A percentile compares a stretch with the other conserved stretches of the same genome.
Evolutionary conservation across 2,329 filamentous ascomycete genomes (phyloP).

Genomic region (Microdochium bolleyi): DNA sequence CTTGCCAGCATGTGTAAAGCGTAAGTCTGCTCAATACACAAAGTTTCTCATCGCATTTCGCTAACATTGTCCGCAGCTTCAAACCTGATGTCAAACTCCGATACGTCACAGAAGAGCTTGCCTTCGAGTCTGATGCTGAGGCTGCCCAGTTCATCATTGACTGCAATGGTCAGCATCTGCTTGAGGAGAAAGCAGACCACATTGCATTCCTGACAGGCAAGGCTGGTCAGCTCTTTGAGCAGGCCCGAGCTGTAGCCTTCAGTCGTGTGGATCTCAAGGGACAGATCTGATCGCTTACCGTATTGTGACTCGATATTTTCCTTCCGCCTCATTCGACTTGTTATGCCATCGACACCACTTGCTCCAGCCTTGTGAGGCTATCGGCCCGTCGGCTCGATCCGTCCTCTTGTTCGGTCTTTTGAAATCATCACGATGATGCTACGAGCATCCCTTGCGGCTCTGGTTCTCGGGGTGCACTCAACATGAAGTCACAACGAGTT

Average conservation of each 20-base stretch:
- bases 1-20: constrained; percentile 89
- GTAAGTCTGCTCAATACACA: constrained; percentile 48
- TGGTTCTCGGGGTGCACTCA: no score
- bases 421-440: no score
- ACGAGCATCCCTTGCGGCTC: no score
- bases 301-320: constrained; percentile 3
- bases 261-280: constrained; percentile 92
- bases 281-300: constrained; percentile 60
- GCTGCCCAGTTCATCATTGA: constrained; percentile 87
- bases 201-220: constrained; percentile 70
- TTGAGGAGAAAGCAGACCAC: constrained; percentile 69
- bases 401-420: no score
- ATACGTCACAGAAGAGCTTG: constrained; percentile 92
- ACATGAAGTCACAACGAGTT: no score
- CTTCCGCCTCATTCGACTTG: neutral
- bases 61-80: constrained; percentile 61
- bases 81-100: constrained; percentile 83
- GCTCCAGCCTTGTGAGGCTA: no score
- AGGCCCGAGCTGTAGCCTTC: constrained; percentile 66
- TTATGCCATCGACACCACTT: no score
- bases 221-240: constrained; percentile 66
- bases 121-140: constrained; percentile 87
- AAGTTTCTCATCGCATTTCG: constrained; percentile 2
- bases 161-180: constrained; percentile 63
- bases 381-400: no score